A percentile compares a stretch with the other conserved stretches of the same genome.
Evolutionary conservation across 2,329 filamentous ascomycete species (phyloP).

Genomic region (Fusarium illudens): DNA sequence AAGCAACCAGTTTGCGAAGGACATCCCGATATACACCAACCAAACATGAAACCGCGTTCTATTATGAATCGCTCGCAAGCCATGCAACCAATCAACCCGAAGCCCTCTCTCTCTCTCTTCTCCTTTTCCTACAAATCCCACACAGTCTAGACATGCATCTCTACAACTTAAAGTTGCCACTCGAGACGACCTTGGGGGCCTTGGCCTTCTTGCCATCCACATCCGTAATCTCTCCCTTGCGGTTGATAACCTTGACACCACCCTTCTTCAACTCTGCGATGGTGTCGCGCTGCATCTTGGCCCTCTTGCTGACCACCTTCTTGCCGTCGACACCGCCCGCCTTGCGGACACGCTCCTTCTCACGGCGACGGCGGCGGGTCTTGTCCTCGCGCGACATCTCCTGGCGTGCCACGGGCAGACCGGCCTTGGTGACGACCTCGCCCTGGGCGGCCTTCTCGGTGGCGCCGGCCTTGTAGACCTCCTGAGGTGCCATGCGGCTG

Average conservation of each 20-base stretch:
- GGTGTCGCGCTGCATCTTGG: constrained; percentile 57
- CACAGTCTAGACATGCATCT: not conserved
- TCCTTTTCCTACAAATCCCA: not conserved
- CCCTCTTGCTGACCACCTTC: constrained; percentile 66
- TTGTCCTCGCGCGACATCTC: constrained; percentile 93
- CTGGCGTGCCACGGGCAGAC: constrained; percentile 78
- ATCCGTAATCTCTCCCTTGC: constrained; percentile 85
- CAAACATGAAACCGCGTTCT: constrained; percentile 32
- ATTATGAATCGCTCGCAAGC: constrained; percentile 37
- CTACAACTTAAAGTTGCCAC: constrained; percentile 70
- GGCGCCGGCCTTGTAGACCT: constrained; percentile 82
- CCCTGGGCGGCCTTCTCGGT: constrained; percentile 70
- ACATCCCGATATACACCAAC: constrained; percentile 22
- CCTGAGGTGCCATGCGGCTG: constrained; percentile 89
- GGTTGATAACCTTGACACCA: constrained; percentile 90
- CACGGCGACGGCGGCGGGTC: constrained; percentile 74
- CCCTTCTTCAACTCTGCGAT: constrained; percentile 79
- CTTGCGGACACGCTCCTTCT: constrained; percentile 87
- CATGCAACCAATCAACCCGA: constrained; percentile 26
- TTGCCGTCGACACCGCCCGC: constrained; percentile 58
- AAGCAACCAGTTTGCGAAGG: not conserved
- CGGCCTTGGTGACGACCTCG: constrained; percentile 81
- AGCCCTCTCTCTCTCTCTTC: constrained; percentile 6
- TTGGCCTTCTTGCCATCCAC: constrained; percentile 81
- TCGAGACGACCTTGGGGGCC: constrained; percentile 59